These are phyloP conservation scores for Diaporthe amygdali DNA, from an alignment of 2,329 filamentous ascomycete genomes.

Conservation along the genomic window DNA sequence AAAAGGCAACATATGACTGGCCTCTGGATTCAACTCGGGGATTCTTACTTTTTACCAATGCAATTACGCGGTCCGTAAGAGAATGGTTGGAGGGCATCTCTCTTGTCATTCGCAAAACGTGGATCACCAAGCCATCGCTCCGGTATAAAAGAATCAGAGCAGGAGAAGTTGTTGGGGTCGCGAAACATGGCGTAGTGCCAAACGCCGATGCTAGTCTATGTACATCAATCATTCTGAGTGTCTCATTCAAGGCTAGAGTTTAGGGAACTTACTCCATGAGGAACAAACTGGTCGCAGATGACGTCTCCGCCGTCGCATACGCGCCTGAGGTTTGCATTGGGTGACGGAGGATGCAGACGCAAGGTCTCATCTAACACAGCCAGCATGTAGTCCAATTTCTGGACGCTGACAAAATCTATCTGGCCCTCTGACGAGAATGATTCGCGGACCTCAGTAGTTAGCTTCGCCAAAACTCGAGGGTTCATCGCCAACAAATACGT, in stretches of 20 bases:
- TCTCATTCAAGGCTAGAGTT: background rate
- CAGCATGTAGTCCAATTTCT: conserved; percentile 39
- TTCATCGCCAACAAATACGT: conserved; percentile 37
- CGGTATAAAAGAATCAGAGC: conserved; percentile 38
- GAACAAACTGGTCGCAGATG: conserved; percentile 26
- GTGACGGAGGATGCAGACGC: conserved; percentile 41
- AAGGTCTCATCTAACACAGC: conserved; percentile 45
- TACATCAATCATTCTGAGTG: background rate
- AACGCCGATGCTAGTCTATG: conserved; percentile 34
- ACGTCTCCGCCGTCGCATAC: conserved; percentile 24
- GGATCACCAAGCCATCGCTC: conserved; percentile 38
- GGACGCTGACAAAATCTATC: conserved; percentile 40
- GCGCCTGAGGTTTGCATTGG: conserved; percentile 22
- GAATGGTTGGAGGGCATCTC: conserved; percentile 43
- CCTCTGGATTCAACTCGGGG: background rate
- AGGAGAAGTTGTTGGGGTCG: conserved; percentile 38
- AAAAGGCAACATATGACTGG: background rate
- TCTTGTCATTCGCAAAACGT: conserved; percentile 34
- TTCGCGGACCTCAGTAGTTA: conserved; percentile 43
- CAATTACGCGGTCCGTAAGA: conserved; percentile 45
- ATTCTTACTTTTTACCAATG: conserved; percentile 40
- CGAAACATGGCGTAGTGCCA: conserved; percentile 39
- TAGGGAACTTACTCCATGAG: conserved; percentile 5
- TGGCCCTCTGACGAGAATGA: conserved; percentile 41
- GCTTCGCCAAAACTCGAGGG: conserved; percentile 35